Evolutionary conservation across 805 yeast genomes (phyloP).

Genomic region (Yueomyces sinensis): DNA sequence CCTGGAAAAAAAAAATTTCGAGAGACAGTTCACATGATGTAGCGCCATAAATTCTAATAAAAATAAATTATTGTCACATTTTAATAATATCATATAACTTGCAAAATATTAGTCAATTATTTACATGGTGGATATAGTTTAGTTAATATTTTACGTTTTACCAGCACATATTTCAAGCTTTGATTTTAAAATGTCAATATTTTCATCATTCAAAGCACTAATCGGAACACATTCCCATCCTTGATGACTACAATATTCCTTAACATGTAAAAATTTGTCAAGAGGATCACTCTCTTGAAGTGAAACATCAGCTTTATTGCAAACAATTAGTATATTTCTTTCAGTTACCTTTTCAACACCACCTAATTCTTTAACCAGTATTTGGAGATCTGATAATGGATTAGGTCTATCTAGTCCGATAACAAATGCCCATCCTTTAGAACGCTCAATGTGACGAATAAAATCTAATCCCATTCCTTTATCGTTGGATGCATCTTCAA

Average conservation of each 20-base stretch:
- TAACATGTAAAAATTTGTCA: conserved; percentile 34
- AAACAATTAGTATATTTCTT: conserved; percentile 64
- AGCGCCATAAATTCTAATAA: no score
- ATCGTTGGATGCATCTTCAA: conserved; percentile 73
- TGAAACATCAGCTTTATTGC: conserved; percentile 84
- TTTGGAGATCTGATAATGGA: conserved; percentile 53
- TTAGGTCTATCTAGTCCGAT: conserved; percentile 55
- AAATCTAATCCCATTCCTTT: conserved; percentile 92
- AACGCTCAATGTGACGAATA: conserved; percentile 81
- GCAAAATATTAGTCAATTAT: no score
- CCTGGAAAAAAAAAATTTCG: no score
- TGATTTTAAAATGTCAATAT: conserved; percentile 53
- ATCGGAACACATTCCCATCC: conserved; percentile 71
- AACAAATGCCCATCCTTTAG: conserved; percentile 82
- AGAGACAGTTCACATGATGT: no score
- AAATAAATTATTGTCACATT: no score
- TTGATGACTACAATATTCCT: conserved; percentile 28
- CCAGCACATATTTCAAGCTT: conserved; percentile 55
- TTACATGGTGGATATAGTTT: no score
- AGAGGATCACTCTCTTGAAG: conserved; percentile 26
- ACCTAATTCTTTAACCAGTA: conserved; percentile 51
- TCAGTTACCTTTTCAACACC: conserved; percentile 46
- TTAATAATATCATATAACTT: no score
- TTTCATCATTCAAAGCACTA: conserved; percentile 64
- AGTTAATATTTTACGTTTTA: no score